Percentiles rank a stretch among this genome's conserved stretches.
Evolutionary conservation across 176 grass and related monocot genomes (phyloP).

Genomic region (Pontederia crassipes): DNA sequence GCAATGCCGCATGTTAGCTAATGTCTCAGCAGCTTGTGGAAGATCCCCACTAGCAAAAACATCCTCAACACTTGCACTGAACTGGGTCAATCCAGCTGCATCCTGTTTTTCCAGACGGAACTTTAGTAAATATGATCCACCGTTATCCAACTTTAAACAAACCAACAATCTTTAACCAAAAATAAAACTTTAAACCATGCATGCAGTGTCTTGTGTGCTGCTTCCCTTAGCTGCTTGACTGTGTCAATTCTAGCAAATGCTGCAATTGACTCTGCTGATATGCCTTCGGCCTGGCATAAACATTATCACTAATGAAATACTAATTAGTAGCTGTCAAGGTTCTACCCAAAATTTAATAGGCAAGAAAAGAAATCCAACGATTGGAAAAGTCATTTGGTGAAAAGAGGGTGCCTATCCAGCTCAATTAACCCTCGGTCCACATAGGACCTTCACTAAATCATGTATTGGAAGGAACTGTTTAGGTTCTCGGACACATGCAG

Average conservation of each 20-base stretch:
- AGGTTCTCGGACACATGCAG: too few relatives aligned
- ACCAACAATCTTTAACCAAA: too few relatives aligned
- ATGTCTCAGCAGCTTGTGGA: constrained; percentile 82
- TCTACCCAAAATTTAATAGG: background rate
- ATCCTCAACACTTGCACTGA: constrained; percentile 96
- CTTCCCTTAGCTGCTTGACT: constrained; percentile 95
- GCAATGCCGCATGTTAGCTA: constrained; percentile 99
- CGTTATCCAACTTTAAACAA: too few relatives aligned
- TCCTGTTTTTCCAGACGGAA: constrained; percentile 39
- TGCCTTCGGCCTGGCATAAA: constrained; percentile 67
- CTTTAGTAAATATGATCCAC: background rate
- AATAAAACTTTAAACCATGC: constrained; percentile 15
- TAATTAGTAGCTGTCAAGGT: background rate
- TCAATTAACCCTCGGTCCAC: too few relatives aligned
- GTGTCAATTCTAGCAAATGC: constrained; percentile 85
- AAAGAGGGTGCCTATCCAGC: too few relatives aligned
- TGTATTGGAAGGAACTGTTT: too few relatives aligned
- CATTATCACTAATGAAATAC: background rate
- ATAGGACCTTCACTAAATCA: too few relatives aligned
- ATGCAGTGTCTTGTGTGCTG: constrained; percentile 85
- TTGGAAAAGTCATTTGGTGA: too few relatives aligned
- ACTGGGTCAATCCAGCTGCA: constrained; percentile 87
- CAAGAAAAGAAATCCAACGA: background rate
- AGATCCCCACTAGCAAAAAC: constrained; percentile 99
- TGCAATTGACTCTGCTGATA: constrained; percentile 88